A percentile compares a stretch with the other conserved stretches of the same genome.
These are phyloP conservation scores for Poa annua DNA, from an alignment of 176 grass and related monocot species.

Conservation along the genomic window DNA sequence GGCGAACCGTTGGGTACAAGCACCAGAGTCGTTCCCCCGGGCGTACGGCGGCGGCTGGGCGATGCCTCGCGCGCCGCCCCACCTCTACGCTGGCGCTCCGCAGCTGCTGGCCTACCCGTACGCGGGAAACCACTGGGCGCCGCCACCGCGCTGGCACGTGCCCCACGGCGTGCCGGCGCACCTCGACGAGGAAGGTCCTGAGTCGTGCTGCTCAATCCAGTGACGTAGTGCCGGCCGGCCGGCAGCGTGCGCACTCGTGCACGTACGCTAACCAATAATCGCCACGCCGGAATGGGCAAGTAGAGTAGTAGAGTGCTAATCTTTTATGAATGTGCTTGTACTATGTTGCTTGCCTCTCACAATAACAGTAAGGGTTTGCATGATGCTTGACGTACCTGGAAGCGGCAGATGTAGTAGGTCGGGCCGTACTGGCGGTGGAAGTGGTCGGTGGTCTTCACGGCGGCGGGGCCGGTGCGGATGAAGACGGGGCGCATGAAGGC, in stretches of 20 bases:
- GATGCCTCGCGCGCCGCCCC: background rate
- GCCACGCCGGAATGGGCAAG: background rate
- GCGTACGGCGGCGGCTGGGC: background rate
- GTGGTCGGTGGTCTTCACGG: slow-evolving; percentile 48
- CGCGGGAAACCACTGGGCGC: background rate
- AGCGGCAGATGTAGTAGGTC: slow-evolving; percentile 75
- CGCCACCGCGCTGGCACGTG: background rate
- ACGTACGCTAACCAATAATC: background rate
- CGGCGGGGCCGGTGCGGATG: slow-evolving; percentile 34
- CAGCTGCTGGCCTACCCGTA: background rate
- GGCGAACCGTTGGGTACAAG: background rate
- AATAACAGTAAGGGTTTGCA: background rate
- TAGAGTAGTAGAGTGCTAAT: background rate
- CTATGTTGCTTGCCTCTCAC: too few species aligned
- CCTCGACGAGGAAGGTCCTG: background rate
- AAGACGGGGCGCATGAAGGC: slow-evolving; percentile 53
- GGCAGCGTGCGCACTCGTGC: background rate
- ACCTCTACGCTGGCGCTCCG: background rate
- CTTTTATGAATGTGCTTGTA: background rate
- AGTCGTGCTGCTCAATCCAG: slow-evolving; percentile 36
- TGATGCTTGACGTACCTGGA: slow-evolving; percentile 47
- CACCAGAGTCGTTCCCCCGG: too few species aligned
- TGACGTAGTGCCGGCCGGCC: slow-evolving; percentile 7
- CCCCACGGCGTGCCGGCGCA: background rate
- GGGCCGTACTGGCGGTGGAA: slow-evolving; percentile 56